phyloP scores from a whole-genome alignment of 805 yeast species.

The Ogataea pini region DNA sequence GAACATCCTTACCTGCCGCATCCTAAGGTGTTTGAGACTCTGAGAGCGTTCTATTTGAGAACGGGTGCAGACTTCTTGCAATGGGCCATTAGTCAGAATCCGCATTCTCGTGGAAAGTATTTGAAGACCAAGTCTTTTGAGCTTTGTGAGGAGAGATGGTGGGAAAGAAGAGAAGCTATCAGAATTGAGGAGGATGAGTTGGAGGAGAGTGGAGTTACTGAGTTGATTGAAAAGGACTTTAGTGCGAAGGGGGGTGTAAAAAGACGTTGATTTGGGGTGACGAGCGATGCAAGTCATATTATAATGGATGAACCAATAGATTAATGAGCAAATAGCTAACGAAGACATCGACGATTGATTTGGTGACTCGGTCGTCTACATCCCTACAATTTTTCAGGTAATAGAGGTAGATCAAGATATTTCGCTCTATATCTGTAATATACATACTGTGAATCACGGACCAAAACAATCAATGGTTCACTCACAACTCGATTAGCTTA shows the following conservation, averaged over 20 bases:
- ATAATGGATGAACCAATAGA: too few species aligned
- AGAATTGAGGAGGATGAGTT: conserved; percentile 84
- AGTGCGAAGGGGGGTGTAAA: conserved; percentile 36
- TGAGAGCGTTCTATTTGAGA: conserved; percentile 82
- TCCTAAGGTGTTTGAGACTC: conserved; percentile 87
- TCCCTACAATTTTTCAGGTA: too few species aligned
- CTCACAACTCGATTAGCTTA: too few species aligned
- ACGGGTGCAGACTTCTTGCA: conserved; percentile 85
- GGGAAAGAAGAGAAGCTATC: conserved; percentile 96
- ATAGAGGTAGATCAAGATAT: neutral
- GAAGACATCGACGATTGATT: too few species aligned
- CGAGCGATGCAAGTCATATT: neutral
- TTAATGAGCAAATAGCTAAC: too few species aligned
- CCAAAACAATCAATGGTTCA: too few species aligned
- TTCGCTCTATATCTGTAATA: conserved; percentile 3
- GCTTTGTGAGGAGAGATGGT: conserved; percentile 91
- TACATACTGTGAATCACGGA: conserved; percentile 7
- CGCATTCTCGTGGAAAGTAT: conserved; percentile 85
- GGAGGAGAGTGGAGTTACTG: conserved; percentile 93
- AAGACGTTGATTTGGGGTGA: conserved; percentile 47
- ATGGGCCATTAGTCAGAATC: conserved; percentile 88
- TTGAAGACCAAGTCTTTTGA: conserved; percentile 88
- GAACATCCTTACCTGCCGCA: conserved; percentile 96
- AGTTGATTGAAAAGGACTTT: conserved; percentile 74
- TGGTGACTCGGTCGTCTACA: too few species aligned